Conservation (phyloP, 495 filamentous ascomycete species). For the Penicillium paxilli region DNA sequence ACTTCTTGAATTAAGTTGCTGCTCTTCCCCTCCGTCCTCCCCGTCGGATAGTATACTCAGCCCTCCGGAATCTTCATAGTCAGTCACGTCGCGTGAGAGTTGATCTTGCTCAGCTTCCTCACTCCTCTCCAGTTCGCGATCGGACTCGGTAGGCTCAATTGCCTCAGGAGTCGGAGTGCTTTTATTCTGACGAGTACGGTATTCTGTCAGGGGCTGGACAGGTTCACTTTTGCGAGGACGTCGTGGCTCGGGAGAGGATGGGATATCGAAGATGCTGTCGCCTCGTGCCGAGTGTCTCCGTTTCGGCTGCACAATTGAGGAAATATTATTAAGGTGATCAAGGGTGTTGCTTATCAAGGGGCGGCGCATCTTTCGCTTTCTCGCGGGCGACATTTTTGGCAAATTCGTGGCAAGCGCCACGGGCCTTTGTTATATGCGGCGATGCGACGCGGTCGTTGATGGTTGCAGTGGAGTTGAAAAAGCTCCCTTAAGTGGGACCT, state of each 20-base stretch:
- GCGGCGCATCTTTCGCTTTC: conserved; percentile 5
- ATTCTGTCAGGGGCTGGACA: background rate
- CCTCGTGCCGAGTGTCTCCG: conserved; percentile 2
- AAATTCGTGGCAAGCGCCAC: background rate
- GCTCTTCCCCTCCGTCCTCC: background rate
- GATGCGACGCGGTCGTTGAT: background rate
- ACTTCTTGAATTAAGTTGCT: background rate
- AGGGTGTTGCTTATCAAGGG: background rate
- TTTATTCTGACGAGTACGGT: background rate
- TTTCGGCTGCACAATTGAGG: background rate
- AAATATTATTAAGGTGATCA: conserved; percentile 1
- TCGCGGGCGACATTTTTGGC: conserved; percentile 3
- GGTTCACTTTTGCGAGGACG: background rate
- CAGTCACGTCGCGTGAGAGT: background rate
- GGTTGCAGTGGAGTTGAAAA: background rate
- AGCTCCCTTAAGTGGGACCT: conserved; percentile 13
- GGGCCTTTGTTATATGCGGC: background rate
- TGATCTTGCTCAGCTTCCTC: background rate
- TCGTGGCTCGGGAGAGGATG: conserved; percentile 3
- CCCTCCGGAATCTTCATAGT: background rate
- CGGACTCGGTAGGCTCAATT: background rate
- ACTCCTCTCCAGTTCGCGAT: background rate
- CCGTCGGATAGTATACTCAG: background rate
- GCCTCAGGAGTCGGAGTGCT: background rate
- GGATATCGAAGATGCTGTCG: conserved; percentile 3